phyloP scores from a whole-genome alignment of 345 rosid species.

The Erucastrum elatum region DNA sequence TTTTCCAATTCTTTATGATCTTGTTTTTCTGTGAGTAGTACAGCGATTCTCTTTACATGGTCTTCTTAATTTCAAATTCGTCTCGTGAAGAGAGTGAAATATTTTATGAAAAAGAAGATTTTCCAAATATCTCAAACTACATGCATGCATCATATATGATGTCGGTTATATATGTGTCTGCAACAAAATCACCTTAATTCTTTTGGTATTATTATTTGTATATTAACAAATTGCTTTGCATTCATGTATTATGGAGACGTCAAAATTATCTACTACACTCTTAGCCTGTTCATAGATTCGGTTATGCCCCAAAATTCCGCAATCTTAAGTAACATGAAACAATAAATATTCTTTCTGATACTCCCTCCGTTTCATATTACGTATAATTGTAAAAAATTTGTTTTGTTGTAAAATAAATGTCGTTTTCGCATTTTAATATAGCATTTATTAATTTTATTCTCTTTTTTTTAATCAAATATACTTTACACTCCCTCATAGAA shows the following conservation, averaged over 20 bases:
- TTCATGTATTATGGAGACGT: background rate
- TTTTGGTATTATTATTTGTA: background rate
- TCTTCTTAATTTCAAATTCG: conserved; percentile 25
- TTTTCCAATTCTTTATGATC: background rate
- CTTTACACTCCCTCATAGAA: no score
- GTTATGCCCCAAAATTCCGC: conserved; percentile 17
- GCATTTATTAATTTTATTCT: no score
- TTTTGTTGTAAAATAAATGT: no score
- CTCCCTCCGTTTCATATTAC: no score
- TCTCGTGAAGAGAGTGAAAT: conserved; percentile 23
- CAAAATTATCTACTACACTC: background rate
- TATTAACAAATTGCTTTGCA: background rate
- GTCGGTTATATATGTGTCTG: background rate
- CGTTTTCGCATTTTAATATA: no score
- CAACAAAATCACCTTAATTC: no score
- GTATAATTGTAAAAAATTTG: no score
- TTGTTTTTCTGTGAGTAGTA: background rate
- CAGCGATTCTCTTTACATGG: conserved; percentile 29
- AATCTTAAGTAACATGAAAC: conserved; percentile 16
- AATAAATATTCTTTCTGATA: background rate
- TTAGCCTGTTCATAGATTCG: conserved; percentile 9
- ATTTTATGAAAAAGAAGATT: background rate
- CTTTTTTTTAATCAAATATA: no score
- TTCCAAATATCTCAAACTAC: background rate
- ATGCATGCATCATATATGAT: background rate